phyloP scores from a whole-genome alignment of 164 flowering plant genomes.

The Vitis labrusca region DNA sequence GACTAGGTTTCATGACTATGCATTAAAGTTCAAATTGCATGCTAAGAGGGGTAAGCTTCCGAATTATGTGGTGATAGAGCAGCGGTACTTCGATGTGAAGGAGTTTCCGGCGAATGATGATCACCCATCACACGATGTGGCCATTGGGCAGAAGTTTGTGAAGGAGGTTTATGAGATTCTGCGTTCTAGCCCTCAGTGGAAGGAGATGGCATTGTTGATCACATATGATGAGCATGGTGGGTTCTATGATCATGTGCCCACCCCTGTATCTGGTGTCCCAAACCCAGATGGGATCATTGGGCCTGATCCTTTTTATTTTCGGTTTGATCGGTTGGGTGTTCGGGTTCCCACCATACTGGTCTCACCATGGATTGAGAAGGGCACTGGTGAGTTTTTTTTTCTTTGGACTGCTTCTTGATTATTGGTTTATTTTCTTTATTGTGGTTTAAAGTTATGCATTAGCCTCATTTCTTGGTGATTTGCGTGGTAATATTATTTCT shows the following conservation, averaged over 20 bases:
- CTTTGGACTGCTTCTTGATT: background rate
- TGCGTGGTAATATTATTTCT: background rate
- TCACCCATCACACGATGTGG: slow-evolving; percentile 93
- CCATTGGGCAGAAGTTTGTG: slow-evolving; percentile 84
- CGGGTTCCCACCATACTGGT: slow-evolving; percentile 84
- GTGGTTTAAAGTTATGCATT: background rate
- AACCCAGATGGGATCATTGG: slow-evolving; percentile 92
- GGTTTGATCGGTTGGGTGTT: slow-evolving; percentile 86
- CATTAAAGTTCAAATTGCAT: slow-evolving; percentile 60
- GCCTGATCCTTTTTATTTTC: slow-evolving; percentile 79
- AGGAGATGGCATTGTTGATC: slow-evolving; percentile 77
- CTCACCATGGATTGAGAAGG: slow-evolving; percentile 95
- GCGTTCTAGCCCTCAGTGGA: slow-evolving; percentile 91
- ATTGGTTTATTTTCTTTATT: background rate
- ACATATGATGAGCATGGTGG: slow-evolving; percentile 99
- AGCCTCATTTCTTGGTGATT: background rate
- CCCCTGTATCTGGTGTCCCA: slow-evolving; percentile 89
- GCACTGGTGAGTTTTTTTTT: slow-evolving; percentile 50
- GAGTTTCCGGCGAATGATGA: slow-evolving; percentile 83
- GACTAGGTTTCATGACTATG: slow-evolving; percentile 62
- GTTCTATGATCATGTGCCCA: slow-evolving; percentile 92
- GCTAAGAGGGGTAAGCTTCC: slow-evolving; percentile 72
- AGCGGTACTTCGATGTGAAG: slow-evolving; percentile 71
- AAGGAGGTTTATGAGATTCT: slow-evolving; percentile 94
- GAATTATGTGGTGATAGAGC: slow-evolving; percentile 87